Base-by-base conservation (phyloP, 768 basidiomycete species). In the Mrakia gelida region DNA sequence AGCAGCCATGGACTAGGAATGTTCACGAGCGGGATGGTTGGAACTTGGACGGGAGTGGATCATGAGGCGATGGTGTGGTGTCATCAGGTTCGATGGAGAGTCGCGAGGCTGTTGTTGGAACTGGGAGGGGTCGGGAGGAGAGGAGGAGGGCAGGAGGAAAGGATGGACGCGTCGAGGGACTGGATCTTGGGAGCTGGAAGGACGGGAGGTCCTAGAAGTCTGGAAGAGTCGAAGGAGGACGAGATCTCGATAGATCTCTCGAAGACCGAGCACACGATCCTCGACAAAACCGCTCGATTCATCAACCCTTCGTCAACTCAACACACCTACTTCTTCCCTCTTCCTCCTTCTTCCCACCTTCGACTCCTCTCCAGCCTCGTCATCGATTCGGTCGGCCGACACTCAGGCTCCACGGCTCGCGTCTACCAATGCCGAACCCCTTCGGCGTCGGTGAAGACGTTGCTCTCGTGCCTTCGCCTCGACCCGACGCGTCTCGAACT, bases 11-110 rank as follows among this genome's bases (percentile, higher is more conserved):
- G 28, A 81, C 0, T 78, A 21, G 65, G 73, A 3, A 87, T 95
- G 7, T 96, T 97, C 82, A 92, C 94, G 0, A 92, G 92, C 45
- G 91, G 90, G 0, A 86, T 98, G 34, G 92, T 95, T 70, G 93
- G 93, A n/a, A 89, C 91, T 3, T 96, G 95, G 92, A 93, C 95
- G 2, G 93, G 94, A 2, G 92, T 98, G 7, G 96, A 95, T 34
- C 97, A 99, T 83, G 90, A 90, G 61, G 95, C 93, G 79, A 95
- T 98, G 89, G 94, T 98, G 6, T 99, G 97, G 97, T 98, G 97
- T 82, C 93, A 98, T 84, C 97, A 99, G 85, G 91, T 98, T 15
- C 91, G 97, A 59, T 93, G 91, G 92, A 89, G 90, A 32, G 86
- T 96, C 49, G 95, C 95, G 23, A 87, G 92, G 73, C 89, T 90